Evolutionary conservation across 768 basidiomycete genomes (phyloP), one percentile per base, ranked within the genome.

Genomic region (Rickenella mellea): DNA sequence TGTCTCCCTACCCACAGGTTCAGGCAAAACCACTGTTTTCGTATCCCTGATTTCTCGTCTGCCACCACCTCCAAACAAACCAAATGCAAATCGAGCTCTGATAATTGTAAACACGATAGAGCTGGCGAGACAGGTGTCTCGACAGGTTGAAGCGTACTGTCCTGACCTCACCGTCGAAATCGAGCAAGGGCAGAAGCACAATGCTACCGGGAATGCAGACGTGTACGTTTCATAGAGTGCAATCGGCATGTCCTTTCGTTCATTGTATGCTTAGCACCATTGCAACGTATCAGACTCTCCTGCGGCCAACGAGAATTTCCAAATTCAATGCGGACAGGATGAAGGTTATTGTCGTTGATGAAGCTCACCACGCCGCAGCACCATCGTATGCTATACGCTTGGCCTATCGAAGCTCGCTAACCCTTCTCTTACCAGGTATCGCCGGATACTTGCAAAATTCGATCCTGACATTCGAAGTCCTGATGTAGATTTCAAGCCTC

Each of bases 331-430:
- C 83, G 3, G 53, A 59, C 8, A 53, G 47, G 35, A 60, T 88
- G 47, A 89, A 83, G 52, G 83, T 82, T 12, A 68, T 96, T 45
- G 78, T 94, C 33, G 69, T 96, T 3, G 92, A 96, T 53, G 92
- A 96, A 62, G 93, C 93, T 1, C 94, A 97, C 57, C 94, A 98
- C 60, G 86, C 93, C 22, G 92, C 88, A 28, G 87, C 93, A 7
- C 80, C 83, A 24, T 91, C 92, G 79, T 93, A 63, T 42, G 78
- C 66, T 27, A n/a, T 14, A n/a, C n/a, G n/a, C 28, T 17, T 3
- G 22, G 27, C 11, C 3, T 24, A 9, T 37, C 15, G 14, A 17
- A 3, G 19, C 24, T 35, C 32, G 14, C 47, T 35, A 14, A 25
- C 30, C 44, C 65, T 9, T 25, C 27, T 41, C 4, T 39, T 30